Conservation (phyloP, 768 basidiomycete species). For the Tephrocybe sp. region DNA sequence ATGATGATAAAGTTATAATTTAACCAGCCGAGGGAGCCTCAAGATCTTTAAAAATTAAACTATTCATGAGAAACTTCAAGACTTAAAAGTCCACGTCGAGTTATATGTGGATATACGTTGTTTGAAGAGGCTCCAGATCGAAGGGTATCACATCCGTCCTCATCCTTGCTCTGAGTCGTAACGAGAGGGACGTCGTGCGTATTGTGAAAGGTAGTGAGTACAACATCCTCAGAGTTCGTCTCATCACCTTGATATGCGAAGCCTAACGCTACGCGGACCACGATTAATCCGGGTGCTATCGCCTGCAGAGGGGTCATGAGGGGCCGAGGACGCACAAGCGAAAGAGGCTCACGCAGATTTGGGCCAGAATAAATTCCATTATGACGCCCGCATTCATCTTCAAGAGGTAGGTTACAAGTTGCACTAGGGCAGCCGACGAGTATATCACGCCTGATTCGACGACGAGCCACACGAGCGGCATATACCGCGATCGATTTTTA, state of each 20-base stretch:
- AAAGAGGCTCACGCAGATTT: constrained; percentile 24
- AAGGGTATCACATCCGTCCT: no score
- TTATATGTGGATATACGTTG: no score
- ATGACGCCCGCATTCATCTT: constrained; percentile 30
- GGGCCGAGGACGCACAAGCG: neutral
- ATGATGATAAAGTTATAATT: no score
- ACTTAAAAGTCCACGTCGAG: no score
- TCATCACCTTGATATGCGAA: constrained; percentile 18
- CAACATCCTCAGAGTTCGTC: constrained; percentile 16
- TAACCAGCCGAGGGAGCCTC: no score
- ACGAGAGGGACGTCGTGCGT: neutral
- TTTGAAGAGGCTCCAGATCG: no score
- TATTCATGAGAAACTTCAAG: no score
- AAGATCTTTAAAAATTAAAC: no score
- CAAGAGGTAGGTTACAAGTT: constrained; percentile 23
- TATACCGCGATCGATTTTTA: constrained; percentile 17
- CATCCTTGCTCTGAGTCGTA: no score
- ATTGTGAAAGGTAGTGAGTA: constrained; percentile 13
- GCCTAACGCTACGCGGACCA: constrained; percentile 24
- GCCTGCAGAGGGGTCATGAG: neutral
- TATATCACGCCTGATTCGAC: constrained; percentile 27
- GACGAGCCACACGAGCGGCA: constrained; percentile 23
- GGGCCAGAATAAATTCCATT: constrained; percentile 25
- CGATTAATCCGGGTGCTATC: constrained; percentile 23
- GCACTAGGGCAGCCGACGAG: constrained; percentile 24